phyloP scores from a whole-genome alignment of 768 basidiomycete genomes.

The Epithele typhae region DNA sequence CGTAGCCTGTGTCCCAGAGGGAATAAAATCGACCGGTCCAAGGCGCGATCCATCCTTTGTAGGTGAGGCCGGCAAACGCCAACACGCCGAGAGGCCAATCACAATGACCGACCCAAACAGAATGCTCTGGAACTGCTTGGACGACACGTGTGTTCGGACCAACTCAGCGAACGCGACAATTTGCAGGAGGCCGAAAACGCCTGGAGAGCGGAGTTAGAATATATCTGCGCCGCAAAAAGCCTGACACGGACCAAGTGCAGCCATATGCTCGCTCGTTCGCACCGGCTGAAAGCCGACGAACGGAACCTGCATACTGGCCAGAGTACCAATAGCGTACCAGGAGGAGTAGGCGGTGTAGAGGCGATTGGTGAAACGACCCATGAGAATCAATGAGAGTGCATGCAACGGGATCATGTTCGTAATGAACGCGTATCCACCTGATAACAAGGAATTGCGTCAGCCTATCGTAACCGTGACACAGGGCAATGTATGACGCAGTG shows the following conservation, averaged over 20 bases:
- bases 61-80: conserved; percentile 78
- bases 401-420: conserved; percentile 99
- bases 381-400: conserved; percentile 88
- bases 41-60: conserved; percentile 93
- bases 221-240: background rate
- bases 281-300: conserved; percentile 99
- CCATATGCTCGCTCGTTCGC: conserved; percentile 97
- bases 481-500: no score
- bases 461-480: no score
- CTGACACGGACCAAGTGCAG: conserved; percentile 70
- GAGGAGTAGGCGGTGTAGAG: conserved; percentile 95
- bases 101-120: conserved; percentile 66
- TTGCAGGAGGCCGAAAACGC: conserved; percentile 94
- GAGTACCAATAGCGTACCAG: conserved; percentile 97
- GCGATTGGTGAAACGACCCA: conserved; percentile 91
- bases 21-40: conserved; percentile 99
- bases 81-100: conserved; percentile 68
- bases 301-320: conserved; percentile 98
- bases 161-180: conserved; percentile 92
- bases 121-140: conserved; percentile 87
- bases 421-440: conserved; percentile 98
- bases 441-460: no score
- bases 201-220: conserved; percentile 31
- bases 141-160: conserved; percentile 83
- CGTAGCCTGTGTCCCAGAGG: conserved; percentile 98